Evolutionary conservation across 768 basidiomycete species (phyloP).

Genomic region (Amanita muscaria): DNA sequence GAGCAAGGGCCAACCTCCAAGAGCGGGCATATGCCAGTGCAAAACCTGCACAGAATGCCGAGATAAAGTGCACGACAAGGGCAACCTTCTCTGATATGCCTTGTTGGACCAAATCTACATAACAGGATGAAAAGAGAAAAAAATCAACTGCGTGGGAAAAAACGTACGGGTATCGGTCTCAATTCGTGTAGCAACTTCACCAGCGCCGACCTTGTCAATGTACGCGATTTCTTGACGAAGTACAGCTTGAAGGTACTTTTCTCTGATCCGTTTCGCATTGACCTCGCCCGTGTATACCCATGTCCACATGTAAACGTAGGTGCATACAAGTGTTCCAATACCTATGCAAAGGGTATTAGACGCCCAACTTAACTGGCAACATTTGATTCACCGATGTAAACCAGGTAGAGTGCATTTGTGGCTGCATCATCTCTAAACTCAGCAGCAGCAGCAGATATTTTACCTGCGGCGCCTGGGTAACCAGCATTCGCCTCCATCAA

Average conservation of each 20-base stretch:
- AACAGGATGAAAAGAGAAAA: neutral
- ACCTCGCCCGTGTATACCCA: constrained; percentile 76
- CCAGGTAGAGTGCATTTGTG: constrained; percentile 53
- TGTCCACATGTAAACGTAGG: constrained; percentile 60
- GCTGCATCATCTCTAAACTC: constrained; percentile 46
- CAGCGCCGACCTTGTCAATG: constrained; percentile 90
- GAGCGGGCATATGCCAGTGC: constrained; percentile 55
- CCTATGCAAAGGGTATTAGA: constrained; percentile 32
- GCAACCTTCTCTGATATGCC: constrained; percentile 91
- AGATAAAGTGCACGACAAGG: constrained; percentile 50
- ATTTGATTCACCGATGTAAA: constrained; percentile 55
- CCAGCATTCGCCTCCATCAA: constrained; percentile 17
- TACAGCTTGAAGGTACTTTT: constrained; percentile 70
- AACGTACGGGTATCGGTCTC: constrained; percentile 78
- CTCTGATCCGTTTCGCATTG: constrained; percentile 77
- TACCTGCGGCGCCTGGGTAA: constrained; percentile 20
- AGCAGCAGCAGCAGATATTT: constrained; percentile 28
- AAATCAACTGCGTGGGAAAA: too few relatives aligned
- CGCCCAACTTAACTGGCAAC: neutral
- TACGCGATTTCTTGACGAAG: constrained; percentile 83
- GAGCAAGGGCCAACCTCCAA: constrained; percentile 80
- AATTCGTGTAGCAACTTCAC: constrained; percentile 90
- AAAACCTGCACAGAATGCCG: constrained; percentile 76
- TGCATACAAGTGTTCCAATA: constrained; percentile 65
- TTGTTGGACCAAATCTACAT: constrained; percentile 76